These are phyloP conservation scores for Dianthus caryophyllus DNA, from an alignment of 148 eudicot genomes.

Conservation along the genomic window DNA sequence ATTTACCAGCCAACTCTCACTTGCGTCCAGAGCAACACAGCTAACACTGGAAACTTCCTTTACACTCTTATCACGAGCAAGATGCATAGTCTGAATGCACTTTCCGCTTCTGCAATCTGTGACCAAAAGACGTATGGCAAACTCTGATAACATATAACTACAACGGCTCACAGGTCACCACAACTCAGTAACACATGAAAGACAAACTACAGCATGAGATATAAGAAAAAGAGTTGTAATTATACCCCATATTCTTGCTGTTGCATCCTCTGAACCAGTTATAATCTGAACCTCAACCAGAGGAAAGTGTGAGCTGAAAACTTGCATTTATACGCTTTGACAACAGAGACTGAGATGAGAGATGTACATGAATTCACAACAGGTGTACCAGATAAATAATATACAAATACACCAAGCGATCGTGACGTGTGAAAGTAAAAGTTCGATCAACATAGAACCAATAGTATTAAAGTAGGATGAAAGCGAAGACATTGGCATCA, in stretches of 20 bases:
- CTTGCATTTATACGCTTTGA: not conserved
- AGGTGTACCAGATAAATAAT: not conserved
- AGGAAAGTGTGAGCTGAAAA: not conserved
- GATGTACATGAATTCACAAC: not conserved
- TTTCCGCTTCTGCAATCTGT: conserved; percentile 79
- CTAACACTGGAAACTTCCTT: conserved; percentile 50
- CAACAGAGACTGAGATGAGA: not conserved
- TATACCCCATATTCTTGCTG: conserved; percentile 93
- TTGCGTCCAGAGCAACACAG: conserved; percentile 86
- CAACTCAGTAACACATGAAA: not conserved
- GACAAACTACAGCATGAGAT: not conserved
- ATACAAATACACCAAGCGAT: not conserved
- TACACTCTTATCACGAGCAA: conserved; percentile 40
- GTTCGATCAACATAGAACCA: not conserved
- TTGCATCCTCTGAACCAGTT: conserved; percentile 98
- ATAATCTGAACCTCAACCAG: conserved; percentile 51
- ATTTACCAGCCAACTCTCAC: conserved; percentile 98
- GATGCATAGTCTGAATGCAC: conserved; percentile 61
- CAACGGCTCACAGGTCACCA: not conserved
- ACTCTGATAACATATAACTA: not conserved
- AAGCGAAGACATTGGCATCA: conserved; percentile 6
- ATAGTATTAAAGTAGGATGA: not conserved
- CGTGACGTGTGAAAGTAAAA: not conserved
- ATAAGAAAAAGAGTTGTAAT: not conserved
- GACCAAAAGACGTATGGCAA: not conserved